Conservation (phyloP, 2,329 filamentous ascomycete species). For the Domatiomyces globalis region DNA sequence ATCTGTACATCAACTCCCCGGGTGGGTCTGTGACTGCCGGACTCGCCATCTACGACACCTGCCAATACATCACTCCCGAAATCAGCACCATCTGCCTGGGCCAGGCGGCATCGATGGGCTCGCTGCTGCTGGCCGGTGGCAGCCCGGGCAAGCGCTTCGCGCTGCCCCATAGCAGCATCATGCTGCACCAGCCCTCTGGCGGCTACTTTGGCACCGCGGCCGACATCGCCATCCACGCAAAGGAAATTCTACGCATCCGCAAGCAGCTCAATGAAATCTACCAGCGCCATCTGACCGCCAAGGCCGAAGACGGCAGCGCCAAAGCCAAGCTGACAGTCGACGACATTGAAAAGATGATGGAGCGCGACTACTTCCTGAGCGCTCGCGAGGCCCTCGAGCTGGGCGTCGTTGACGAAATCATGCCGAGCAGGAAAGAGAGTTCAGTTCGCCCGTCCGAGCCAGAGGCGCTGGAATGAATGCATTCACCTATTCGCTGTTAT, state of each 20-base stretch:
- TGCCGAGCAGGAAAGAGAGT: constrained; percentile 39
- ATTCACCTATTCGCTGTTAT: neutral
- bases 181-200: constrained; percentile 92
- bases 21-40: constrained; percentile 81
- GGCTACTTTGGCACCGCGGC: constrained; percentile 52
- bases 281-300: constrained; percentile 59
- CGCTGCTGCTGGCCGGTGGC: constrained; percentile 73
- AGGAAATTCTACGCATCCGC: constrained; percentile 80
- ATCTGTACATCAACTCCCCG: constrained; percentile 94
- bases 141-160: constrained; percentile 73
- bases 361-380: constrained; percentile 86
- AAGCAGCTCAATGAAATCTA: constrained; percentile 85
- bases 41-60: constrained; percentile 93
- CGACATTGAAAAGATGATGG: constrained; percentile 89
- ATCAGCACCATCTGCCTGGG: constrained; percentile 93
- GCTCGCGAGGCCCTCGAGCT: constrained; percentile 77
- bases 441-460: neutral
- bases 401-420: constrained; percentile 82
- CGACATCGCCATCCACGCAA: constrained; percentile 94
- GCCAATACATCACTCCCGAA: constrained; percentile 88
- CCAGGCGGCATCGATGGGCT: constrained; percentile 90
- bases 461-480: neutral
- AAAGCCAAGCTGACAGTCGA: constrained; percentile 28
- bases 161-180: constrained; percentile 79
- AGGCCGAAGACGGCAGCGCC: constrained; percentile 21